Evolutionary conservation across 139 green algal genomes (phyloP).

Genomic region (Nannochloris sp.): DNA sequence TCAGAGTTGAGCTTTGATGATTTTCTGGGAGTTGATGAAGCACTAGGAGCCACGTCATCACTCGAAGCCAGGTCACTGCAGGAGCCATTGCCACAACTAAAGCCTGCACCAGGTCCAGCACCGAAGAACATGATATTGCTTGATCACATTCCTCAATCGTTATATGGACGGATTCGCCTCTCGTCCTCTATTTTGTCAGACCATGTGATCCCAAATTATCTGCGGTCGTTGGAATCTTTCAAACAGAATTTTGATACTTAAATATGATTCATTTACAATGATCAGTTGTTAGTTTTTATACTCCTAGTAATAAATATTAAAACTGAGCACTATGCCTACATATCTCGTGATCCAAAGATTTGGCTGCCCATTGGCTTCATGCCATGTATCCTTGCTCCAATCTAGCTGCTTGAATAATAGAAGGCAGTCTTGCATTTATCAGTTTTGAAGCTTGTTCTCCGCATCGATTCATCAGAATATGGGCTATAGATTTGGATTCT

Average conservation of each 20-base stretch:
- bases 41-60: not conserved
- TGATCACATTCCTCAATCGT: slow-evolving; percentile 32
- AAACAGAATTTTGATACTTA: not conserved
- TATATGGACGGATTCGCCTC: slow-evolving; percentile 60
- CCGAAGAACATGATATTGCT: slow-evolving; percentile 32
- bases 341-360: not conserved
- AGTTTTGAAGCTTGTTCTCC: not conserved
- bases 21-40: slow-evolving; percentile 2
- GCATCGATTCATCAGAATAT: not conserved
- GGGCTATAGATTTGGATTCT: not conserved
- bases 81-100: slow-evolving; percentile 6
- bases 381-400: slow-evolving; percentile 27
- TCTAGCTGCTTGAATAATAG: not conserved
- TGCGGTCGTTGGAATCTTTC: slow-evolving; percentile 39
- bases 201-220: slow-evolving; percentile 68
- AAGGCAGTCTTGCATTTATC: not conserved
- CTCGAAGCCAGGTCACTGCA: not conserved
- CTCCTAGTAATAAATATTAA: not conserved
- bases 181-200: slow-evolving; percentile 66
- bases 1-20: slow-evolving; percentile 8
- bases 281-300: not conserved
- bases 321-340: not conserved
- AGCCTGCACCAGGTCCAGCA: not conserved
- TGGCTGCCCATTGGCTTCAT: slow-evolving; percentile 25
- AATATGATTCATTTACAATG: not conserved